Conservation (phyloP, 805 yeast species). For the Metahyphopichia silvanorum region DNA sequence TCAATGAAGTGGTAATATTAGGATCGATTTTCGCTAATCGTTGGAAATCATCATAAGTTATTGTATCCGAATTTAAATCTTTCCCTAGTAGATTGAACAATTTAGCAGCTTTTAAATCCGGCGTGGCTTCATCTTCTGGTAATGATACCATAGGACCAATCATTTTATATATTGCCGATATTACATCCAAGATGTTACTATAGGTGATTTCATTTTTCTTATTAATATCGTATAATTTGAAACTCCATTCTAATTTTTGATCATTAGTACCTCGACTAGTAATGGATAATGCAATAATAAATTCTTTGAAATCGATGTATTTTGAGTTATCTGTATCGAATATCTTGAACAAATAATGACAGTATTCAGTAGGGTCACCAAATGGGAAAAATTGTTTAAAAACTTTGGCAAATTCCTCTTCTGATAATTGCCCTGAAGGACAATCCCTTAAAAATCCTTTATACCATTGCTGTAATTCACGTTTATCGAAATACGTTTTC, state of each 20-base stretch:
- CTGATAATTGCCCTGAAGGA: conserved; percentile 83
- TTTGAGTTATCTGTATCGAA: conserved; percentile 83
- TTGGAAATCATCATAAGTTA: conserved; percentile 81
- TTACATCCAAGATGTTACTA: conserved; percentile 76
- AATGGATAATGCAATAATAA: conserved; percentile 80
- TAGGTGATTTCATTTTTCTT: conserved; percentile 73
- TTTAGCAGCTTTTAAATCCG: conserved; percentile 81
- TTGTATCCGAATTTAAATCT: conserved; percentile 56
- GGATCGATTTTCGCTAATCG: conserved; percentile 79
- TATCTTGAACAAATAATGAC: conserved; percentile 82
- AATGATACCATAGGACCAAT: conserved; percentile 90
- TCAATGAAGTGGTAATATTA: conserved; percentile 70
- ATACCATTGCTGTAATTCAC: conserved; percentile 98
- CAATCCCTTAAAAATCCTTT: conserved; percentile 94
- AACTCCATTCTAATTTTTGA: conserved; percentile 88
- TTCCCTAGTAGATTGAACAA: conserved; percentile 74
- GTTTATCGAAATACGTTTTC: conserved; percentile 86
- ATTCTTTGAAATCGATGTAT: conserved; percentile 85
- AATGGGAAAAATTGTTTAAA: conserved; percentile 97
- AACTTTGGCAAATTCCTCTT: conserved; percentile 84
- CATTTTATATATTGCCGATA: conserved; percentile 87
- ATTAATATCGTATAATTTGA: conserved; percentile 80
- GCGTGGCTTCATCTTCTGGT: conserved; percentile 87
- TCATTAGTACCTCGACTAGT: conserved; percentile 83
- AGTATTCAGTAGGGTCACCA: conserved; percentile 93